Evolutionary conservation across 495 filamentous ascomycete species (phyloP), one percentile per base, ranked within the genome.

Genomic region (Stereocaulon alpinum): DNA sequence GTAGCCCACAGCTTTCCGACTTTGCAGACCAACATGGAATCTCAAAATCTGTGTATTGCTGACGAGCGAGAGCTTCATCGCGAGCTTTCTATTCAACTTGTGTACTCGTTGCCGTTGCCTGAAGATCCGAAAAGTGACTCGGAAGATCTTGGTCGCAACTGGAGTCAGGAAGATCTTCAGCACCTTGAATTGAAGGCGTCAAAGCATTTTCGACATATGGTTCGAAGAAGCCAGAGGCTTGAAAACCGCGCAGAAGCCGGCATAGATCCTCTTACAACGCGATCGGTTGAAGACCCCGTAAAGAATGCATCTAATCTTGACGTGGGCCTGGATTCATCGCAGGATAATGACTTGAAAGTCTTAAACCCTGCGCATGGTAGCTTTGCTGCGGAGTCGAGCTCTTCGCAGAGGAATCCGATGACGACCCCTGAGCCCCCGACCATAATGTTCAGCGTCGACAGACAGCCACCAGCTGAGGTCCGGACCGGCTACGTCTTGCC

Each of bases 401-500:
- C 24, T 1, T 20, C 44, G 10, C 56, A 14, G 18, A 29, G 3
- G 15, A 17, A n/a, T 42, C 3, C 15, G 11, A 27, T 20, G 15
- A 7, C n/a, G 22, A 58, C 29, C 15, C 17, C 11, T 41, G 34
- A 50, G 22, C 6, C 12, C 18, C 34, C 44, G 4, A 49, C 45
- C 15, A 40, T 51, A 49, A 49, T 44, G 15, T 49, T 58, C 32
- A 58, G 45, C 17, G 27, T 61, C 40, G 51, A 56, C 10, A 44
- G 43, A 61, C 59, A 61, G 30, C 51, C 59, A 15, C 59, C 59
- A 29, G 12, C 40, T 17, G 59, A 61, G 12, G 11, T 61, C 24
- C 59, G 43, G 9, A 54, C 59, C 20, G 42, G 47, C 18, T 22
- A 4, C 37, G 30, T 24, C 15, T 41, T 55, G 27, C 45, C 59